Evolutionary conservation across 176 grass and related monocot species (phyloP).

Genomic region (Zea luxurians): DNA sequence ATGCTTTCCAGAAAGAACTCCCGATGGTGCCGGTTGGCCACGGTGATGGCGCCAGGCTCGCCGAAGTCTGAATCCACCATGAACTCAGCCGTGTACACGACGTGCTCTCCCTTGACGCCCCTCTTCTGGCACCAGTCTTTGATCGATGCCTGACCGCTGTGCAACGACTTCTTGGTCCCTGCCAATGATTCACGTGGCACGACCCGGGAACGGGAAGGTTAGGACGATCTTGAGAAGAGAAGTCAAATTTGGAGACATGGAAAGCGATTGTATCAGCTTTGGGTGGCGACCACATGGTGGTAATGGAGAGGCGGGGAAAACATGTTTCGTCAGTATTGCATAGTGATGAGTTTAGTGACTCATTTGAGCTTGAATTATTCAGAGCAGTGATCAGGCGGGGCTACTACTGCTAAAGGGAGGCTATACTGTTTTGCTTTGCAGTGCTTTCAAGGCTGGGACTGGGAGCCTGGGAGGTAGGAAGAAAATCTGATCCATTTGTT

Average conservation of each 20-base stretch:
- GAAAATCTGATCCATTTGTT: neutral
- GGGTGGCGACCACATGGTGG: neutral
- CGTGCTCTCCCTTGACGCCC: conserved; percentile 66
- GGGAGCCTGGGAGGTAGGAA: neutral
- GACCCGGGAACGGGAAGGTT: conserved; percentile 25
- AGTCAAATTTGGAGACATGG: conserved; percentile 38
- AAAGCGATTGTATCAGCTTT: conserved; percentile 35
- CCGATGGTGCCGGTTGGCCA: conserved; percentile 73
- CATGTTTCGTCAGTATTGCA: conserved; percentile 8
- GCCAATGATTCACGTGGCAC: conserved; percentile 28
- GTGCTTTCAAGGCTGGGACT: conserved; percentile 2
- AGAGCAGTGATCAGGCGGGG: conserved; percentile 1
- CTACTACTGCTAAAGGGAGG: neutral
- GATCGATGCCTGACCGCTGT: conserved; percentile 57
- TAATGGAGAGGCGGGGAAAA: conserved; percentile 14
- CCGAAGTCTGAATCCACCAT: conserved; percentile 68
- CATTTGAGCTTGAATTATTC: conserved; percentile 16
- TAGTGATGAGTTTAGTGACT: neutral
- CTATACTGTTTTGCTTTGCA: neutral
- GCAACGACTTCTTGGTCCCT: conserved; percentile 70
- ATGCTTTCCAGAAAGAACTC: conserved; percentile 97
- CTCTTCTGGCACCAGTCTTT: conserved; percentile 87
- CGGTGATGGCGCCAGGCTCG: conserved; percentile 69
- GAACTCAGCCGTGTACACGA: conserved; percentile 92
- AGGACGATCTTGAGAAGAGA: conserved; percentile 2